Percentiles rank a stretch among this genome's conserved stretches.
Conservation (phyloP, 169 alveolate genomes). For the Plasmodium inui region DNA sequence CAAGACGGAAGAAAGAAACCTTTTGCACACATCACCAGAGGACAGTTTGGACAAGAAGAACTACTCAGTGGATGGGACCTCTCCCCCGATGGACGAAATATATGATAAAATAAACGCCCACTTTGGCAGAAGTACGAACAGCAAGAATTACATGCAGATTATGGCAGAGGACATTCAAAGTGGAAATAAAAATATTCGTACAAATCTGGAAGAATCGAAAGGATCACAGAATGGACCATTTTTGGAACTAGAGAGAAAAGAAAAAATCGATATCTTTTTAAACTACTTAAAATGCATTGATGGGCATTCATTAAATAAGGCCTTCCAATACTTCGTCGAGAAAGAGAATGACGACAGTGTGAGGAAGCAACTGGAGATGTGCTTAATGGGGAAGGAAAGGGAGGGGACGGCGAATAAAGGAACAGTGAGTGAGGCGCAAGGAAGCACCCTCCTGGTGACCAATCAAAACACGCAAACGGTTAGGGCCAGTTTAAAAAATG, state of each 20-base stretch:
- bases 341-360: conserved; percentile 8
- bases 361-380: conserved; percentile 27
- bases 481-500: conserved; percentile 22
- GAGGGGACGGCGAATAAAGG: not conserved
- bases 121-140: not conserved
- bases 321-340: conserved; percentile 56
- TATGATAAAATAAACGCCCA: conserved; percentile 46
- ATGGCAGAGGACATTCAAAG: not conserved
- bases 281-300: conserved; percentile 59
- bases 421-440: not conserved
- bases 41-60: not conserved
- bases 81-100: not conserved
- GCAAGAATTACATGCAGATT: not conserved
- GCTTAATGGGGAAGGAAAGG: not conserved
- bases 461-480: conserved; percentile 54
- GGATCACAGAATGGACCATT: not conserved
- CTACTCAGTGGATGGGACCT: not conserved
- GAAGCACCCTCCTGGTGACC: not conserved
- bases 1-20: not conserved
- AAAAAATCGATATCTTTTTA: conserved; percentile 30
- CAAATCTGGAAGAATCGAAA: not conserved
- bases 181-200: not conserved
- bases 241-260: not conserved
- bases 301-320: conserved; percentile 7
- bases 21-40: not conserved